These are phyloP conservation scores for Phlegmacium glaucopus DNA, from an alignment of 768 basidiomycete genomes.

Conservation along the genomic window DNA sequence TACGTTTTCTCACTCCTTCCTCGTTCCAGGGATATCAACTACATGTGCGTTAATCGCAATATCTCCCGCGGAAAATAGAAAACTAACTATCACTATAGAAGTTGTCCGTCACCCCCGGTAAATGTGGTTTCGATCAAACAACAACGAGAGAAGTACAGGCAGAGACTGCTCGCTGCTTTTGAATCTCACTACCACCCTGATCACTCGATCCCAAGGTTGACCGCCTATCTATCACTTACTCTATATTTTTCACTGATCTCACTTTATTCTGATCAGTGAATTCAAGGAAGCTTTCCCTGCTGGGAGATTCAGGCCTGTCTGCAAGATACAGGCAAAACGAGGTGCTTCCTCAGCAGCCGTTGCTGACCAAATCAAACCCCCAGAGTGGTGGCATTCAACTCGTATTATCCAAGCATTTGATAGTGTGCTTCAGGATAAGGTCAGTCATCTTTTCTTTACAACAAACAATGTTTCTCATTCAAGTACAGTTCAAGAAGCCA, in stretches of 20 bases:
- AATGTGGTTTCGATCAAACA: constrained; percentile 74
- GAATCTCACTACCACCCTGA: constrained; percentile 89
- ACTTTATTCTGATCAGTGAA: constrained; percentile 51
- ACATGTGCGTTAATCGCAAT: constrained; percentile 47
- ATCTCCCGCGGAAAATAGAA: background rate
- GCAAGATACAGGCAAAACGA: constrained; percentile 85
- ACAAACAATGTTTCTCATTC: constrained; percentile 5
- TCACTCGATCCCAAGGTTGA: constrained; percentile 70
- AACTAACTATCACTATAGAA: constrained; percentile 36
- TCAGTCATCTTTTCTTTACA: constrained; percentile 22
- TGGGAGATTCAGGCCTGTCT: constrained; percentile 85
- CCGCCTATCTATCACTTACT: constrained; percentile 10
- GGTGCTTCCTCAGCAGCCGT: constrained; percentile 77
- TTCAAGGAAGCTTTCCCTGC: constrained; percentile 96
- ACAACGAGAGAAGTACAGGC: constrained; percentile 78
- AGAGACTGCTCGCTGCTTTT: constrained; percentile 71
- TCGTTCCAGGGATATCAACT: constrained; percentile 68
- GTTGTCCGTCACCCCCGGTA: constrained; percentile 74
- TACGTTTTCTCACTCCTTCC: constrained; percentile 1
- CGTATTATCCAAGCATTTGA: constrained; percentile 91
- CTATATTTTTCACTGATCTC: background rate
- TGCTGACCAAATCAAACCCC: constrained; percentile 86
- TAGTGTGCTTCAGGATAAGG: constrained; percentile 80
- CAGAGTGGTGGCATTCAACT: constrained; percentile 93
- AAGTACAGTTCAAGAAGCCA: constrained; percentile 78